Evolutionary conservation across 2,329 filamentous ascomycete genomes (phyloP), one percentile per base, ranked within the genome.

Genomic region (Colletotrichum tropicicola): DNA sequence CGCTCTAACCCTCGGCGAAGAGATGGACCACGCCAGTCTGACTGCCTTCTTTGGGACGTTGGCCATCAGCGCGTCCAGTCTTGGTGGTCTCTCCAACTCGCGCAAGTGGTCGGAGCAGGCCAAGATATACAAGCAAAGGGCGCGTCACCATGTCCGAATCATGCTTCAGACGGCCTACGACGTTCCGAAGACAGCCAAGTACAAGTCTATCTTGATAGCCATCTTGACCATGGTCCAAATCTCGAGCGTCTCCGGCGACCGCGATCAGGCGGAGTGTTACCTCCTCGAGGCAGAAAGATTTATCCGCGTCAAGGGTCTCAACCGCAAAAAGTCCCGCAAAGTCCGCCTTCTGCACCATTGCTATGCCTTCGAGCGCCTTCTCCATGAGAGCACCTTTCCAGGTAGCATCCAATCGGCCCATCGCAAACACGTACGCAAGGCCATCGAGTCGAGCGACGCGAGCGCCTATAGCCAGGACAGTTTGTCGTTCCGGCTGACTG

Each of bases 311-410:
- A 72, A 72, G 23, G 79, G 79, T 0, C 70, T 80, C 6, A 72
- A 72, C 30, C 71, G 73, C 5, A 71, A 67, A 27, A 80, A 80
- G 65, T 81, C 78, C 9, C 74, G 79, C 21, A 80, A 79, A 45
- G 73, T 79, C 6, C 74, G 79, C 3, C 66, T 81, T 3, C 73
- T 82, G 1, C 79, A 81, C 68, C 79, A 81, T 59, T 80, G 77
- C 65, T 81, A 81, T 60, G 74, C 70, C 4, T 80, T 75, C 51
- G 71, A 77, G 55, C 73, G 78, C 1, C 72, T 81, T 12, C 72
- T 80, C 39, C 73, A 80, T 63, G 78, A 81, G 66, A 80, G 75
- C 47, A 74, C 72, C 1, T 75, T 73, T n/a, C 69, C 74, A 2
- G 66, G 59, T 6, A 56, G 52, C 21, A 55, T 48, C 2, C 65